These are phyloP conservation scores for Castanea mollissima DNA, from an alignment of 306 rosid genomes.

Conservation along the genomic window DNA sequence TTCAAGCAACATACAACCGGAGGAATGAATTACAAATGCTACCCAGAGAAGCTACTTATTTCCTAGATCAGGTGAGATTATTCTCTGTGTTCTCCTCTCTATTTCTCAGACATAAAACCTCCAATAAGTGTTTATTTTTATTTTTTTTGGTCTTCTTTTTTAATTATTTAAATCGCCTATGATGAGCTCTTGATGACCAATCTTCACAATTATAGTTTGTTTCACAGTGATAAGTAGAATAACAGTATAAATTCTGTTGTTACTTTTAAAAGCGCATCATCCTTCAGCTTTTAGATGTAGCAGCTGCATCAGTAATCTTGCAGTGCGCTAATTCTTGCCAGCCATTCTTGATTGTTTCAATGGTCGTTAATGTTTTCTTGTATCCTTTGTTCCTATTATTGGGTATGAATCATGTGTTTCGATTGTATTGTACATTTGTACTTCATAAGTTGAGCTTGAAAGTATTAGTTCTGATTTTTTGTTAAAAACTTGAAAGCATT, in stretches of 20 bases:
- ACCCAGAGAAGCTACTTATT: conserved; percentile 65
- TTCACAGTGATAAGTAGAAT: not conserved
- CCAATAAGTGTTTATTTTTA: not conserved
- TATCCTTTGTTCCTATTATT: not conserved
- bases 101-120: not conserved
- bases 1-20: conserved; percentile 64
- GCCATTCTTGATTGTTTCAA: not conserved
- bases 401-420: not conserved
- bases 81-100: conserved; percentile 12
- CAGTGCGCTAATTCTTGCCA: not conserved
- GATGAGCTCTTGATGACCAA: not conserved
- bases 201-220: not conserved
- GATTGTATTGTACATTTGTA: not conserved
- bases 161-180: not conserved
- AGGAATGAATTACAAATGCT: conserved; percentile 67
- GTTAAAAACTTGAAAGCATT: not conserved
- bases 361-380: not conserved
- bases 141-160: not conserved
- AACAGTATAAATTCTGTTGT: not conserved
- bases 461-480: not conserved
- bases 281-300: not conserved
- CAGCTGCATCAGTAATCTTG: not conserved
- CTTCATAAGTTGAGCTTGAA: not conserved
- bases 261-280: not conserved
- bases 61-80: conserved; percentile 63